A percentile compares a stretch with the other conserved stretches of the same genome.
Evolutionary conservation across 805 yeast genomes (phyloP).

Genomic region (Wickerhamiella alocasiicola): DNA sequence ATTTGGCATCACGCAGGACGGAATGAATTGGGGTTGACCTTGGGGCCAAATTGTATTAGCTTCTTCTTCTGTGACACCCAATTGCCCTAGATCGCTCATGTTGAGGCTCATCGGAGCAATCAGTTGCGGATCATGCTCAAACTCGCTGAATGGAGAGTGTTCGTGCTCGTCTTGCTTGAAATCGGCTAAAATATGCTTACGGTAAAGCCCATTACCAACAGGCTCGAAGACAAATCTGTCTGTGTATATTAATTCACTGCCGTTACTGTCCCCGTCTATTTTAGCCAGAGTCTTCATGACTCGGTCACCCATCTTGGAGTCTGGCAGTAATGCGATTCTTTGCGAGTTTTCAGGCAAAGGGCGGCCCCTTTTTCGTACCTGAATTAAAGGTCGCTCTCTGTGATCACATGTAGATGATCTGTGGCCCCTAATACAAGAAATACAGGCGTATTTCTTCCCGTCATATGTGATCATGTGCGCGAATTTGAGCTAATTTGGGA

Average conservation of each 20-base stretch:
- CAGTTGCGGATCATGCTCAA: slow-evolving; percentile 19
- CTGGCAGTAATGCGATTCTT: slow-evolving; percentile 35
- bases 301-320: neutral
- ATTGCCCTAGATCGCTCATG: slow-evolving; percentile 16
- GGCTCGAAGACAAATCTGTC: slow-evolving; percentile 24
- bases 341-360: slow-evolving; percentile 52
- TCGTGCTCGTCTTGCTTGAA: neutral
- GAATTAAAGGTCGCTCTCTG: slow-evolving; percentile 62
- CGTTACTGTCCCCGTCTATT: slow-evolving; percentile 14
- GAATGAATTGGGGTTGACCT: slow-evolving; percentile 20
- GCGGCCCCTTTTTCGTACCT: slow-evolving; percentile 82
- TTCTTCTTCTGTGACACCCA: slow-evolving; percentile 22
- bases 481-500: neutral
- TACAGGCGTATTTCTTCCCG: slow-evolving; percentile 21
- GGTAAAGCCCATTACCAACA: slow-evolving; percentile 26
- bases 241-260: slow-evolving; percentile 17
- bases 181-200: slow-evolving; percentile 14
- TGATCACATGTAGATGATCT: slow-evolving; percentile 81
- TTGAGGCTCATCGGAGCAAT: slow-evolving; percentile 28
- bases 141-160: neutral
- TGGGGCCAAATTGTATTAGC: slow-evolving; percentile 21
- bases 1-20: slow-evolving; percentile 30
- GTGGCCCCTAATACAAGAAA: slow-evolving; percentile 77
- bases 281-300: neutral
- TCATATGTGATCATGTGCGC: slow-evolving; percentile 11